A percentile compares a stretch with the other conserved stretches of the same genome.
phyloP scores from a whole-genome alignment of 371 early-diverging fungal species.

The Actinomortierella ambigua region DNA sequence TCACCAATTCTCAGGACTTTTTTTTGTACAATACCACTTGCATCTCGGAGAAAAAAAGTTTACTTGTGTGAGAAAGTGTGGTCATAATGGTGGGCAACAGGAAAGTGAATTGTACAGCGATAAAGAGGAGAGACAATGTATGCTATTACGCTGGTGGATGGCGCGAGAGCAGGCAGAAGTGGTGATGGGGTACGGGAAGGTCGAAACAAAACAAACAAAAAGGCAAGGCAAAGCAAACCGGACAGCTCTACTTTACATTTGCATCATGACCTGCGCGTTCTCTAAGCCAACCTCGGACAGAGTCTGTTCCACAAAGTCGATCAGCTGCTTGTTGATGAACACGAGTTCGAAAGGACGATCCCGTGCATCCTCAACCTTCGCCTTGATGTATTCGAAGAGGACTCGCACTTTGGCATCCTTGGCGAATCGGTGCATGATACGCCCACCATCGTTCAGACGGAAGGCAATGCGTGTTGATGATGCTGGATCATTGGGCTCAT shows the following conservation, averaged over 20 bases:
- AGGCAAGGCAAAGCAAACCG: slow-evolving; percentile 51
- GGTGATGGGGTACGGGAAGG: too few relatives aligned
- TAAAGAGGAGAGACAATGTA: too few relatives aligned
- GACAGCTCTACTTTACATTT: slow-evolving; percentile 47
- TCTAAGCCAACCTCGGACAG: slow-evolving; percentile 69
- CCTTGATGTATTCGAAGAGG: slow-evolving; percentile 74
- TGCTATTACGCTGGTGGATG: too few relatives aligned
- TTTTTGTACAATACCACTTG: too few relatives aligned
- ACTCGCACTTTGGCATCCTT: slow-evolving; percentile 66
- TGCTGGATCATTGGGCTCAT: slow-evolving; percentile 57
- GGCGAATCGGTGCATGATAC: slow-evolving; percentile 65
- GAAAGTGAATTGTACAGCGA: too few relatives aligned
- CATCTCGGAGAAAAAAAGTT: too few relatives aligned
- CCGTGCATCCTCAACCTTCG: slow-evolving; percentile 64
- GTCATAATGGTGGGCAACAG: too few relatives aligned
- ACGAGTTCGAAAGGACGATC: slow-evolving; percentile 73
- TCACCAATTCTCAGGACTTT: too few relatives aligned
- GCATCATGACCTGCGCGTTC: slow-evolving; percentile 62
- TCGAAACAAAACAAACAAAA: too few relatives aligned
- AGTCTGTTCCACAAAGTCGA: slow-evolving; percentile 62
- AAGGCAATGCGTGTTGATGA: slow-evolving; percentile 72
- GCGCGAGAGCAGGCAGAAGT: too few relatives aligned
- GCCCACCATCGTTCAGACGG: slow-evolving; percentile 70
- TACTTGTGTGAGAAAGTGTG: too few relatives aligned
- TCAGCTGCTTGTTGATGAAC: slow-evolving; percentile 66